Percentiles rank a stretch among this genome's conserved stretches.
Evolutionary conservation across 2,329 filamentous ascomycete genomes (phyloP).

Genomic region (Sclerotinia glacialis): DNA sequence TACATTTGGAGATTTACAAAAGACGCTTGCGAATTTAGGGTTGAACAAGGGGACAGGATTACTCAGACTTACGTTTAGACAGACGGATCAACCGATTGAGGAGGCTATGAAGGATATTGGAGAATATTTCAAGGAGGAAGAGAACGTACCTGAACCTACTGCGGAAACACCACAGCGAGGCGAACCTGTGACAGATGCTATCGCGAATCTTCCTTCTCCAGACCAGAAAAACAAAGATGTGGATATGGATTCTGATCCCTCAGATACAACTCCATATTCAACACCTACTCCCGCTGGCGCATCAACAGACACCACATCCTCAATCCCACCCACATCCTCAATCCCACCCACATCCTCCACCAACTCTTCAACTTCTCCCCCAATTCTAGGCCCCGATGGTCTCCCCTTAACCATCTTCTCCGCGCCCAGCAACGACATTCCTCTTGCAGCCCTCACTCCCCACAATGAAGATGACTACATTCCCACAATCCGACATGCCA

Average conservation of each 20-base stretch:
- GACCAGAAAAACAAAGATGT: conserved; percentile 22
- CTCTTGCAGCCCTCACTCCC: conserved; percentile 66
- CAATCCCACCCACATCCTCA: conserved; percentile 2
- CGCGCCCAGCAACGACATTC: conserved; percentile 70
- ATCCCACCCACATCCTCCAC: conserved; percentile 1
- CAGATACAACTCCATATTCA: conserved; percentile 5
- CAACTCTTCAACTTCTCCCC: conserved; percentile 17
- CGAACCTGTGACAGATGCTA: conserved; percentile 26
- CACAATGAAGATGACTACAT: conserved; percentile 74
- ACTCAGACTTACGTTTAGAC: conserved; percentile 72
- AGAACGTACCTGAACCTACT: conserved; percentile 19
- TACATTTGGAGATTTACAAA: conserved; percentile 78
- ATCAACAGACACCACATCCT: conserved; percentile 13
- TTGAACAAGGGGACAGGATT: conserved; percentile 81
- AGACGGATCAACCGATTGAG: conserved; percentile 74
- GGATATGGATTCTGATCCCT: conserved; percentile 19
- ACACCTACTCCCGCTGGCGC: neutral
- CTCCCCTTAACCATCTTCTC: conserved; percentile 69
- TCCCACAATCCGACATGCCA: conserved; percentile 72
- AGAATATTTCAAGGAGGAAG: conserved; percentile 59
- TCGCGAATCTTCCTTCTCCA: conserved; percentile 25
- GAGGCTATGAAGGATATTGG: conserved; percentile 82
- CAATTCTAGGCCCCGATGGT: conserved; percentile 37
- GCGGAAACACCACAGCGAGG: conserved; percentile 26
- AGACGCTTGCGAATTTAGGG: conserved; percentile 81